Evolutionary conservation across 805 yeast genomes (phyloP).

Genomic region (Cyberlindnera maclurae): DNA sequence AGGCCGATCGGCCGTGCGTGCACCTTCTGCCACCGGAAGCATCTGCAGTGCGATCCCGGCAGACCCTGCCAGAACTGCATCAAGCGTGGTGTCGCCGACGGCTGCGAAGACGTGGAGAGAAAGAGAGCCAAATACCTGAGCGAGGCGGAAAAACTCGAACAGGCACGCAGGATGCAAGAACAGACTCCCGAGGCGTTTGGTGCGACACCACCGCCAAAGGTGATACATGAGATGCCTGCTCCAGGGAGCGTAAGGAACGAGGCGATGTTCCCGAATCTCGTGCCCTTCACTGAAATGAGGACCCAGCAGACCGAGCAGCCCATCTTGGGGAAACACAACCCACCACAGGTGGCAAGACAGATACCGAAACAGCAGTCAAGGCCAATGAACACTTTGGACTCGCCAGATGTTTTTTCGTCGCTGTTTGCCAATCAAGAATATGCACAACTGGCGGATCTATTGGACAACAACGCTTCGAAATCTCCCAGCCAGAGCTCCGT

Average conservation of each 20-base stretch:
- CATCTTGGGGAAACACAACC: neutral
- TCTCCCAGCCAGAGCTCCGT: conserved; percentile 21
- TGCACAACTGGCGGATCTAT: conserved; percentile 32
- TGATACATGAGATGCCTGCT: neutral
- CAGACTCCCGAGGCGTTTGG: neutral
- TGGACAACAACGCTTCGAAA: conserved; percentile 21
- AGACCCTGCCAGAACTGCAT: conserved; percentile 70
- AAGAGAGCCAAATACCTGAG: conserved; percentile 34
- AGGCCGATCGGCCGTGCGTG: conserved; percentile 67
- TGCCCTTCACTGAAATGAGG: neutral
- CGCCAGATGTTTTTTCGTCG: conserved; percentile 25
- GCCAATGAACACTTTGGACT: conserved; percentile 7
- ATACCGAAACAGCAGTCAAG: neutral
- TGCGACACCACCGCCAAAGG: neutral
- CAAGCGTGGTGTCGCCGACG: conserved; percentile 48
- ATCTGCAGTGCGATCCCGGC: conserved; percentile 58
- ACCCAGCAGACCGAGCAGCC: neutral
- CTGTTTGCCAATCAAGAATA: conserved; percentile 36
- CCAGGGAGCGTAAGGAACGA: neutral
- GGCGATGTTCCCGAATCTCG: neutral
- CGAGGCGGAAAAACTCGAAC: conserved; percentile 7
- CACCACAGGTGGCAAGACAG: neutral
- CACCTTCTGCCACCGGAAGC: conserved; percentile 64
- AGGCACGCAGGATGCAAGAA: neutral
- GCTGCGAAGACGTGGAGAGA: conserved; percentile 53